Evolutionary conservation across 2,329 filamentous ascomycete genomes (phyloP), one percentile per base, ranked within the genome.

Genomic region (Samsoniella hepiali): DNA sequence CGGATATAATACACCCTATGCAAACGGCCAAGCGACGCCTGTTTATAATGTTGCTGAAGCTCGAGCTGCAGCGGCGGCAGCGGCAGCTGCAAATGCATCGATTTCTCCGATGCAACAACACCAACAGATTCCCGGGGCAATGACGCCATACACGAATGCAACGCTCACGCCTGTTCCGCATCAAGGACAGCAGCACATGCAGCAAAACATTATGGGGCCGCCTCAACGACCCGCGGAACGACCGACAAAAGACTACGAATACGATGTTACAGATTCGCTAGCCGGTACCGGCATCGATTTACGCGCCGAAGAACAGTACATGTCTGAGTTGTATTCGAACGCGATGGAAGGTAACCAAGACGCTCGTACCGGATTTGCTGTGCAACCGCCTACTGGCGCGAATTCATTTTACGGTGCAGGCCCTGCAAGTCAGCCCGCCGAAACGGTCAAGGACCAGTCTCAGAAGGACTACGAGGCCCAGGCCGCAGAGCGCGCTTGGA

Each of bases 241-340:
- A 67, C 84, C 86, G 50, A 82, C 84, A 13, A 91, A 87, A 67
- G 82, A 83, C 62, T 81, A 82, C 63, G 79, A 85, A 63, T 87
- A 93, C 69, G 91, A 96, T 70, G 84, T 93, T 53, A 91, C 89
- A 67, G 93, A 97, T 77, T 90, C 93, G 58, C 77, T 97, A 62
- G 88, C 89, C 22, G 91, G 90, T 22, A 94, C 92, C 17, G 93
- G 92, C 57, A 92, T 97, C 67, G 91, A 97, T 78, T 77, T 97
- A 54, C 88, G 89, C 64, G 92, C 92, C 67, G 93, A 97, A 74
- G 91, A 96, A 71, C 91, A 93, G 69, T 91, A 87, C 68, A 82
- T 95, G 74, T 88, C 91, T 51, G 87, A 86, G 64, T 80, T 87
- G 63, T 89, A 87, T 71, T 83, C 85, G 51, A 81, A 74, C 40